Evolutionary conservation across 768 basidiomycete genomes (phyloP).

Genomic region (Dioszegia crocea): DNA sequence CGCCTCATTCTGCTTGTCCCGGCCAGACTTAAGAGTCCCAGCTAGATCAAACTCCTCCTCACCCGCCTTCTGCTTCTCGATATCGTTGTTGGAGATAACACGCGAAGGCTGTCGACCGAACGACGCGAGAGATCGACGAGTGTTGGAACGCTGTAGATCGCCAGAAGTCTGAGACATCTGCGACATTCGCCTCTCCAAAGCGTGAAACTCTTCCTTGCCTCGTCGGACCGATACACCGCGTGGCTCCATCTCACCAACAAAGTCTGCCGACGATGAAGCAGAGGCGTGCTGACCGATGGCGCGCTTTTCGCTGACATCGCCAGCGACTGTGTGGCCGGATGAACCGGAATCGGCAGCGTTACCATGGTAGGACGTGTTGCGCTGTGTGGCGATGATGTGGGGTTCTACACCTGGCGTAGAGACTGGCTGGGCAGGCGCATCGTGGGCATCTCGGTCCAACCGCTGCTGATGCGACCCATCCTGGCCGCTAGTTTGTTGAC

Average conservation of each 20-base stretch:
- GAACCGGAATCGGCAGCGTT: not conserved
- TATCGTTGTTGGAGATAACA: constrained; percentile 9
- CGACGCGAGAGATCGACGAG: constrained; percentile 15
- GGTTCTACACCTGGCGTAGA: not conserved
- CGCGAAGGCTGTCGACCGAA: constrained; percentile 10
- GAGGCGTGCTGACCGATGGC: constrained; percentile 1
- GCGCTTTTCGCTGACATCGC: not conserved
- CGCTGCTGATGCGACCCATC: too few relatives aligned
- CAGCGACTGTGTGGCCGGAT: not conserved
- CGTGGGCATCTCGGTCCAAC: too few relatives aligned
- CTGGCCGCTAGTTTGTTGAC: too few relatives aligned
- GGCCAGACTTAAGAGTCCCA: constrained; percentile 33
- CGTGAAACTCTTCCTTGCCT: constrained; percentile 37
- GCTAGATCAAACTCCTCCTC: constrained; percentile 50
- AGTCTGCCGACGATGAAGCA: constrained; percentile 29
- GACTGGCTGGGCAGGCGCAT: too few relatives aligned
- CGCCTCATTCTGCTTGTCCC: constrained; percentile 37
- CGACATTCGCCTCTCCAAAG: constrained; percentile 37
- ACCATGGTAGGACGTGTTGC: not conserved
- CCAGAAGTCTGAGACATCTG: constrained; percentile 32
- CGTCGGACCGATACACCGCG: constrained; percentile 29
- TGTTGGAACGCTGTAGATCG: constrained; percentile 28
- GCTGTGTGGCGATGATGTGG: not conserved
- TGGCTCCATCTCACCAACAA: constrained; percentile 34
- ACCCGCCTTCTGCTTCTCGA: constrained; percentile 41